Evolutionary conservation across 1,284 basidiomycete species (phyloP).

Genomic region (Somion occarium): DNA sequence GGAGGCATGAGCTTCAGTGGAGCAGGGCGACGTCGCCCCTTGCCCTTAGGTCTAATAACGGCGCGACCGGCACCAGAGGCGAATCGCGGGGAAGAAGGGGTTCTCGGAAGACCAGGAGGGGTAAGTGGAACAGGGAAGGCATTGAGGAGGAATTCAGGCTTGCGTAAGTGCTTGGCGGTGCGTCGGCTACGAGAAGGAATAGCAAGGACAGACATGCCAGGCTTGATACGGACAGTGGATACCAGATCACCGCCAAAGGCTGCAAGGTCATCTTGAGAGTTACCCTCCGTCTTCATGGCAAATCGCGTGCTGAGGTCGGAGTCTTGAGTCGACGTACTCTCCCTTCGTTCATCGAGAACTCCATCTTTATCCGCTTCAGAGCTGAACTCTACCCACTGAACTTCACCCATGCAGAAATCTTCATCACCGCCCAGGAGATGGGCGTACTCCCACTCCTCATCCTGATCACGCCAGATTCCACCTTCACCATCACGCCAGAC

Average conservation of each 20-base stretch:
- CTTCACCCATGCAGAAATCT: slow-evolving; percentile 17
- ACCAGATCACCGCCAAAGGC: slow-evolving; percentile 24
- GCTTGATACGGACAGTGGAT: slow-evolving; percentile 21
- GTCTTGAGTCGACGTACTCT: slow-evolving; percentile 44
- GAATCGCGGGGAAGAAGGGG: slow-evolving; percentile 9
- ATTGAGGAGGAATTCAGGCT: slow-evolving; percentile 29
- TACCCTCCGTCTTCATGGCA: slow-evolving; percentile 39
- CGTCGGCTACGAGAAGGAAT: slow-evolving; percentile 28
- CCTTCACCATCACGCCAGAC: slow-evolving; percentile 57
- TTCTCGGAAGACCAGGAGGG: neutral
- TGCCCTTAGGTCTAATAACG: slow-evolving; percentile 11
- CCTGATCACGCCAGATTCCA: slow-evolving; percentile 64
- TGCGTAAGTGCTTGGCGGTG: slow-evolving; percentile 28
- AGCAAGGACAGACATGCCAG: slow-evolving; percentile 28
- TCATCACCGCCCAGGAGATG: slow-evolving; percentile 43
- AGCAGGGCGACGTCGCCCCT: slow-evolving; percentile 23
- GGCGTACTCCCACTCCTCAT: slow-evolving; percentile 64
- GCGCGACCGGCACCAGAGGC: neutral
- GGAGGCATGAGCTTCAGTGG: slow-evolving; percentile 25
- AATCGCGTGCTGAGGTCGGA: slow-evolving; percentile 49
- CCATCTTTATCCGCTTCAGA: slow-evolving; percentile 15
- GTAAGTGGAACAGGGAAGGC: slow-evolving; percentile 21
- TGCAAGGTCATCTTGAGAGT: slow-evolving; percentile 31
- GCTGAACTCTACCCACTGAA: slow-evolving; percentile 27
- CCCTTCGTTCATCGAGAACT: slow-evolving; percentile 34